phyloP scores from a whole-genome alignment of 2,329 filamentous ascomycete species.

The Fusarium sp. region DNA sequence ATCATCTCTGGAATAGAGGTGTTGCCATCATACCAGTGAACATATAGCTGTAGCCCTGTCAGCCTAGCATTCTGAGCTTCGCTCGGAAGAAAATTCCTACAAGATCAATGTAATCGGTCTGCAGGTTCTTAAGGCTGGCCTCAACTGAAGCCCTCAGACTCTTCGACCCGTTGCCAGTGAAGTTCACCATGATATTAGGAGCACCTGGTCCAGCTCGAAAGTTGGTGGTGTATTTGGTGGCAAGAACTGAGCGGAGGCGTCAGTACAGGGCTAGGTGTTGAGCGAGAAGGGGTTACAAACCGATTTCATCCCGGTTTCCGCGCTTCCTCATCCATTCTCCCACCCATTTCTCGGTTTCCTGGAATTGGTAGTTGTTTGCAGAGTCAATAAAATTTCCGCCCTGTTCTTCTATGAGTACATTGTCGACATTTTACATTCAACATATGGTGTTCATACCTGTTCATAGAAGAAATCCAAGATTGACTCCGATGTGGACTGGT shows the following conservation, averaged over 20 bases:
- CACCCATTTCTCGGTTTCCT: slow-evolving; percentile 71
- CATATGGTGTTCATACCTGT: slow-evolving; percentile 50
- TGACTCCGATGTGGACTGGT: slow-evolving; percentile 67
- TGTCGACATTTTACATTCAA: neutral
- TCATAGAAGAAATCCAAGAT: slow-evolving; percentile 74
- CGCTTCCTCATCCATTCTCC: slow-evolving; percentile 76
- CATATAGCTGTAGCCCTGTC: slow-evolving; percentile 56
- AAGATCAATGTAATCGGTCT: slow-evolving; percentile 76
- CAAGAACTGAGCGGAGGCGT: slow-evolving; percentile 60
- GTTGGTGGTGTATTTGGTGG: slow-evolving; percentile 74
- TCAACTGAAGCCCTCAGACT: slow-evolving; percentile 65
- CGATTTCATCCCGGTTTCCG: slow-evolving; percentile 71
- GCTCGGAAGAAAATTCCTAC: slow-evolving; percentile 44
- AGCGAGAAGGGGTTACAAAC: slow-evolving; percentile 45
- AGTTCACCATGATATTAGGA: slow-evolving; percentile 60
- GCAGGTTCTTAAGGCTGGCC: slow-evolving; percentile 66
- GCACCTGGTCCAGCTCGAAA: slow-evolving; percentile 57
- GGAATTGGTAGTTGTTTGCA: slow-evolving; percentile 72
- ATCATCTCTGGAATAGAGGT: slow-evolving; percentile 74
- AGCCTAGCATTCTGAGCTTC: neutral
- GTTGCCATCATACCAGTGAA: slow-evolving; percentile 76
- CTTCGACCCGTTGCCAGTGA: slow-evolving; percentile 69
- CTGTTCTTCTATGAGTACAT: slow-evolving; percentile 32
- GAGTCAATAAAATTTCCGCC: slow-evolving; percentile 79
- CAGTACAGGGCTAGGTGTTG: neutral